Conservation (phyloP, 495 filamentous ascomycete genomes). For the Trichoderma orchidacearum region DNA sequence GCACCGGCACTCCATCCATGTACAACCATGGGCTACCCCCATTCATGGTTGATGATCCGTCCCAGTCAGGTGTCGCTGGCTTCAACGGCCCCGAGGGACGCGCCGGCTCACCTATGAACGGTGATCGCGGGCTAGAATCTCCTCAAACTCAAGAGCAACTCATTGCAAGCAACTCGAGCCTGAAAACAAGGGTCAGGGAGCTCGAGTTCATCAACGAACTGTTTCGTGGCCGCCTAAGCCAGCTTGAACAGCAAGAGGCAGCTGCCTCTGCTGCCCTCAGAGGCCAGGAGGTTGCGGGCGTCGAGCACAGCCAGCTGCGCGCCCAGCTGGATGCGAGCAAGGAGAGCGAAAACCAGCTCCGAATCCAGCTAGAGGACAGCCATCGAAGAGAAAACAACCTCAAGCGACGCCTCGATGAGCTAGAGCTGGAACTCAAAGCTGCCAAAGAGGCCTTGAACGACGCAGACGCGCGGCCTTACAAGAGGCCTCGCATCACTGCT, state of each 20-base stretch:
- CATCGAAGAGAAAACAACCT: slow-evolving; percentile 68
- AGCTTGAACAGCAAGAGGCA: slow-evolving; percentile 71
- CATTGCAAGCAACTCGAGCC: slow-evolving; percentile 57
- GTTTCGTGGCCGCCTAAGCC: slow-evolving; percentile 74
- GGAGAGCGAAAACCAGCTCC: slow-evolving; percentile 24
- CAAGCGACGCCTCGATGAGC: slow-evolving; percentile 66
- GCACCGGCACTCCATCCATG: slow-evolving; percentile 67
- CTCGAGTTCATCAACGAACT: slow-evolving; percentile 93
- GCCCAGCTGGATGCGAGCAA: slow-evolving; percentile 29
- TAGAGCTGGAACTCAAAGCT: slow-evolving; percentile 45
- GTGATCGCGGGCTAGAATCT: slow-evolving; percentile 59
- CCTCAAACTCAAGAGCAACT: slow-evolving; percentile 71
- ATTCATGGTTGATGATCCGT: slow-evolving; percentile 52
- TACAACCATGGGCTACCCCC: slow-evolving; percentile 47
- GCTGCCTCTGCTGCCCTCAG: slow-evolving; percentile 33
- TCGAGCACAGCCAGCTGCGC: slow-evolving; percentile 23
- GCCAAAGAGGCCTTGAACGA: slow-evolving; percentile 16
- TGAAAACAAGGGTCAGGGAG: slow-evolving; percentile 86
- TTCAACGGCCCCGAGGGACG: slow-evolving; percentile 45
- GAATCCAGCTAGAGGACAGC: slow-evolving; percentile 58
- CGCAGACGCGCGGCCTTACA: background rate
- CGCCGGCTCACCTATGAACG: slow-evolving; percentile 53
- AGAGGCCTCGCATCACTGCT: background rate
- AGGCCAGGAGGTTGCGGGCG: slow-evolving; percentile 26
- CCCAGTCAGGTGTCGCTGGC: slow-evolving; percentile 34